Evolutionary conservation across 164 flowering plant species (phyloP).

Genomic region (Aristolochia californica): DNA sequence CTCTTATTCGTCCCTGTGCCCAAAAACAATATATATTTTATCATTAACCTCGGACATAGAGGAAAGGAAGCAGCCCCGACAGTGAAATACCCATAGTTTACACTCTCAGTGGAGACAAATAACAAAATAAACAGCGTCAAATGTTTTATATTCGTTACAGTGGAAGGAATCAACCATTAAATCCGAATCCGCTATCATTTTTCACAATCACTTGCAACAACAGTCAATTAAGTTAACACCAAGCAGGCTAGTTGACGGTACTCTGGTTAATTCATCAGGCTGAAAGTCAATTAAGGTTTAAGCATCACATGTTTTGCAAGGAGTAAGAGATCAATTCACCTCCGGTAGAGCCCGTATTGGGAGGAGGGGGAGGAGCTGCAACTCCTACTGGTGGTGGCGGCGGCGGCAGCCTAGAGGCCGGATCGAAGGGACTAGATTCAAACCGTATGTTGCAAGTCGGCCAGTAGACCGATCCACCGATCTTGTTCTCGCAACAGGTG

Average conservation of each 20-base stretch:
- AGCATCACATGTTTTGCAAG: not conserved
- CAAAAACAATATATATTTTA: too few species aligned
- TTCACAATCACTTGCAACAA: too few species aligned
- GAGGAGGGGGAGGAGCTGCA: not conserved
- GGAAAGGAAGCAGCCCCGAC: too few species aligned
- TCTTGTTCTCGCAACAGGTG: not conserved
- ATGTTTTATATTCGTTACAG: too few species aligned
- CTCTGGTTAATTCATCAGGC: too few species aligned
- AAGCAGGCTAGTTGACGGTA: not conserved
- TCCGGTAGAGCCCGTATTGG: not conserved
- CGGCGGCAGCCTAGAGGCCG: not conserved
- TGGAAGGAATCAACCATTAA: too few species aligned
- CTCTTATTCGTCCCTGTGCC: not conserved
- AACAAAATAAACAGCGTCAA: too few species aligned
- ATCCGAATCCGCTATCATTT: too few species aligned
- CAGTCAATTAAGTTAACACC: not conserved
- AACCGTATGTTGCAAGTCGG: constrained; percentile 5
- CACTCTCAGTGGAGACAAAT: too few species aligned
- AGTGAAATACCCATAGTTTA: too few species aligned
- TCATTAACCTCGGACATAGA: too few species aligned
- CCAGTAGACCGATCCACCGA: not conserved
- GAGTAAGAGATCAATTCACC: not conserved
- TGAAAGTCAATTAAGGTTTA: too few species aligned
- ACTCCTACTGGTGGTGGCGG: not conserved
- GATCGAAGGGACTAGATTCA: not conserved